phyloP scores from a whole-genome alignment of 306 rosid species.

The Cicer pinnatifidum region DNA sequence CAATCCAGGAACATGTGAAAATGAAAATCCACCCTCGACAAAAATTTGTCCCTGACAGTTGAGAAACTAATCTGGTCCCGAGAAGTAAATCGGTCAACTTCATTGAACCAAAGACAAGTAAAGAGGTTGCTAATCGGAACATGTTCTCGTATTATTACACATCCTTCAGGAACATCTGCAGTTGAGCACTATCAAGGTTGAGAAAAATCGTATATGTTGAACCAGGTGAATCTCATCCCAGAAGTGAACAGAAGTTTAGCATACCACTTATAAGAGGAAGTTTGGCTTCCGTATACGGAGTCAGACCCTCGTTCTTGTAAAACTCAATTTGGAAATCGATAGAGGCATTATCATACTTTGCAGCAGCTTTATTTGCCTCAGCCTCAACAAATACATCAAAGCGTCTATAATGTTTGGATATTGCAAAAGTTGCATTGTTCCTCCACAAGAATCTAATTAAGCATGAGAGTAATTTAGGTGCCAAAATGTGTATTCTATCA shows the following conservation, averaged over 20 bases:
- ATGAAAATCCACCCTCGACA: slow-evolving; percentile 71
- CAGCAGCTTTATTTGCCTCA: slow-evolving; percentile 95
- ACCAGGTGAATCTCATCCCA: slow-evolving; percentile 26
- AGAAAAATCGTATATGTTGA: slow-evolving; percentile 41
- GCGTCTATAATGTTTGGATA: slow-evolving; percentile 92
- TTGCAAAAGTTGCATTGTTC: slow-evolving; percentile 89
- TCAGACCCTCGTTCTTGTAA: slow-evolving; percentile 86
- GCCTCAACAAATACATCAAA: slow-evolving; percentile 92
- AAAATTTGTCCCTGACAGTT: slow-evolving; percentile 74
- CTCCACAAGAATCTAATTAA: slow-evolving; percentile 91
- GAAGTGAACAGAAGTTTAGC: slow-evolving; percentile 51
- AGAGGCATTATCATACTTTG: slow-evolving; percentile 82
- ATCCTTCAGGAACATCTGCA: slow-evolving; percentile 99
- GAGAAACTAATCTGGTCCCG: slow-evolving; percentile 94
- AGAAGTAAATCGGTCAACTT: slow-evolving; percentile 96
- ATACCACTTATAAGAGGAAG: slow-evolving; percentile 93
- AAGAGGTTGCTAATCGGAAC: slow-evolving; percentile 89
- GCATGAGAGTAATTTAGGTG: slow-evolving; percentile 19
- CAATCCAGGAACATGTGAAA: slow-evolving; percentile 86
- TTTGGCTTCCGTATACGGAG: slow-evolving; percentile 81
- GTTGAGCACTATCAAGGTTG: slow-evolving; percentile 38
- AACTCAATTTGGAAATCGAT: slow-evolving; percentile 85
- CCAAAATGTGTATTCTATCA: slow-evolving; percentile 8
- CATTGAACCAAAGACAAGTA: slow-evolving; percentile 96
- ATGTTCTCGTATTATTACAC: slow-evolving; percentile 86